Evolutionary conservation across 75 land plant genomes (phyloP).

Genomic region (Cupressus sempervirens): DNA sequence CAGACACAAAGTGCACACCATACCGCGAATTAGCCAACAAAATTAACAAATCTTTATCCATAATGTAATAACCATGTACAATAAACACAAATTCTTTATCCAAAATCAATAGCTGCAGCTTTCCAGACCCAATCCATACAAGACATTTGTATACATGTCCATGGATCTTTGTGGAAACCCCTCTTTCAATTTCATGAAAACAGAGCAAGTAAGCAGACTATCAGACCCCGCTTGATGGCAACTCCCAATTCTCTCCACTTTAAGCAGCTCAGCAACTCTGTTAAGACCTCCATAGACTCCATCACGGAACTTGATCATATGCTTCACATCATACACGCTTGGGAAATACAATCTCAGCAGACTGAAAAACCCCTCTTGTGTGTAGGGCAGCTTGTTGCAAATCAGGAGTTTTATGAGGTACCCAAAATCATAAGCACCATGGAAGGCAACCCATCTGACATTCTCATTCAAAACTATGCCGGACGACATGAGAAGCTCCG

Average conservation of each 20-base stretch:
- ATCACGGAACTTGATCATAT: constrained; percentile 39
- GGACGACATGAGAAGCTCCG: constrained; percentile 54
- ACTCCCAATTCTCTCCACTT: constrained; percentile 50
- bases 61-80: neutral
- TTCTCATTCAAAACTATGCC: constrained; percentile 44
- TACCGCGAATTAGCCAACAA: too few relatives aligned
- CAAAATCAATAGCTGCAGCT: constrained; percentile 13
- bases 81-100: neutral
- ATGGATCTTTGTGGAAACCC: constrained; percentile 44
- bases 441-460: constrained; percentile 62
- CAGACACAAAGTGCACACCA: too few relatives aligned
- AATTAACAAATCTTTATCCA: too few relatives aligned
- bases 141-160: constrained; percentile 48
- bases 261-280: constrained; percentile 36
- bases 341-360: constrained; percentile 43
- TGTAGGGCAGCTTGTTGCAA: constrained; percentile 41
- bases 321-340: constrained; percentile 54
- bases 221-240: constrained; percentile 68
- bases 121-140: constrained; percentile 57
- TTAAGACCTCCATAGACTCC: constrained; percentile 56
- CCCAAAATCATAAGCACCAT: constrained; percentile 68
- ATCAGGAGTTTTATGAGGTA: constrained; percentile 75
- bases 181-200: constrained; percentile 47
- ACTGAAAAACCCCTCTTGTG: constrained; percentile 26
- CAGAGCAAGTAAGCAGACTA: constrained; percentile 53